Evolutionary conservation across 352 stramenopile genomes (phyloP), one percentile per base, ranked within the genome.

Genomic region (Phytophthora sojae): DNA sequence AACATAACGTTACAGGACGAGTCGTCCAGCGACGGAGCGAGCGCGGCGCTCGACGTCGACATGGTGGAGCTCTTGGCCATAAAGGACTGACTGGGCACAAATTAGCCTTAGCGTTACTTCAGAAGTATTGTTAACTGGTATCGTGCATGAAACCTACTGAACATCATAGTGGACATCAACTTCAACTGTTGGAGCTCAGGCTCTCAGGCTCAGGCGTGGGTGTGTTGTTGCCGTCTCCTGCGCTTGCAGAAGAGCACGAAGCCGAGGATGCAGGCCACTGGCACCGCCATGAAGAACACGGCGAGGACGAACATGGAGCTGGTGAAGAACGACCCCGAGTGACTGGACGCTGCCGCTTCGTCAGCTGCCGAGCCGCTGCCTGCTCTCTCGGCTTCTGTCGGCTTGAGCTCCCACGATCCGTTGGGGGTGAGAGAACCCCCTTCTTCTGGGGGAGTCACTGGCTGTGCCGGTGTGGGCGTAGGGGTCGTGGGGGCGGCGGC

Each of bases 1-100:
- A 84, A 69, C 29, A 86, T 37, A 47, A 72, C 55, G 47, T 69
- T 73, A 65, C 63, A 80, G 2, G 67, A 65, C 9, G 72, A 39
- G n/a, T 69, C 67, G 42, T 71, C 67, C 45, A 76, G 52, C 55
- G 61, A 67, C 26, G 73, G 44, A 50, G 62, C 26, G 55, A 68
- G 55, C 42, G 21, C 63, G 50, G 58, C 29, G 42, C n/a, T 64
- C 54, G 64, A 8, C 37, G 32, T 51, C 51, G 67, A 64, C 26
- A 30, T 30, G 26, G 26, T 29, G n/a, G 51, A 66, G 54, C 26
- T 73, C 44, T 61, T 64, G 57, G 39, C 58, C 67, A 56, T 61
- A 50, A 57, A 12, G 53, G 26, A 30, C 26, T 30, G 26, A 19
- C 54, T 57, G 6, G 37, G 21, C 32, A 29, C 6, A 44, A 57